Conservation (phyloP, 345 rosid species). For the Cardamine occulta region DNA sequence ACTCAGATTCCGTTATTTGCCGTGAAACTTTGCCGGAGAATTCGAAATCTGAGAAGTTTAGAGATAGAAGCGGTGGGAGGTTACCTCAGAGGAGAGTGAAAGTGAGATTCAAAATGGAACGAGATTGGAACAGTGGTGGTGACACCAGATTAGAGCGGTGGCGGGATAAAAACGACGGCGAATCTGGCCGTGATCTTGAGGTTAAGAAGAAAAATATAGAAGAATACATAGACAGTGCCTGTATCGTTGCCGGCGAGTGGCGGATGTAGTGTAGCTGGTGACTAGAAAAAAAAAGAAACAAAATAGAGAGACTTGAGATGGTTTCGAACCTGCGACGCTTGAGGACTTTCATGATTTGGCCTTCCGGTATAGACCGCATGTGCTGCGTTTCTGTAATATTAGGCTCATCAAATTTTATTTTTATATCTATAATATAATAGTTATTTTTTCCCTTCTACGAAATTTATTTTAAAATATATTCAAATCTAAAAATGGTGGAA, state of each 20-base stretch:
- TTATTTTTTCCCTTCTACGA: neutral
- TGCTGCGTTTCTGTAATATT: neutral
- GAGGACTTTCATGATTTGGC: neutral
- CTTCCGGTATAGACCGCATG: neutral
- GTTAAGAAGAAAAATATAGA: neutral
- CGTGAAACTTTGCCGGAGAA: conserved; percentile 1
- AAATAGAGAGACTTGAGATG: neutral
- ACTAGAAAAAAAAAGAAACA: neutral
- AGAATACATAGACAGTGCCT: neutral
- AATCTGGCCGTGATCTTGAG: conserved; percentile 7
- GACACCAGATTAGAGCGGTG: neutral
- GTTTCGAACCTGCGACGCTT: conserved; percentile 25
- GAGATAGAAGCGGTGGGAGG: neutral
- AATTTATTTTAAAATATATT: neutral
- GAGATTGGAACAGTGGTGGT: neutral
- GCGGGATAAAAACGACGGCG: conserved; percentile 8
- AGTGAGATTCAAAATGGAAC: conserved; percentile 39
- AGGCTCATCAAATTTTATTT: rapidly evolving
- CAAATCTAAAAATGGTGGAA: neutral
- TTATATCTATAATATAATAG: neutral
- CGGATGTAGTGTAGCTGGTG: neutral
- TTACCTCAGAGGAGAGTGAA: conserved; percentile 24
- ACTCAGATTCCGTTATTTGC: conserved; percentile 24
- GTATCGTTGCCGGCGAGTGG: conserved; percentile 22
- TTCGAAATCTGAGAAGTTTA: neutral